Conservation (phyloP, 345 rosid species). For the Viola odorata region DNA sequence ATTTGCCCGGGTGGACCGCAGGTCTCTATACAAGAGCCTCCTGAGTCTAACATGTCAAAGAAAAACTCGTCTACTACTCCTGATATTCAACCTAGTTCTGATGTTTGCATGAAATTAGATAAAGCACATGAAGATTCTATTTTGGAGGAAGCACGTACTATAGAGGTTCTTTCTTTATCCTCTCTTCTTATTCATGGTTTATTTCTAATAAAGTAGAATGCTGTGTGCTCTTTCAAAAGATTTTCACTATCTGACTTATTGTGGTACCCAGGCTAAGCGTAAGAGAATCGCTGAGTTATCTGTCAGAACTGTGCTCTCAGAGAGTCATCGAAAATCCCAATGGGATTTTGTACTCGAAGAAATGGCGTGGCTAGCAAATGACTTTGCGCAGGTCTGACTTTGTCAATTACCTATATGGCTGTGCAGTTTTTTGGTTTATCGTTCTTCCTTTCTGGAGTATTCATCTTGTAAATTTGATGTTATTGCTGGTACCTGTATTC, state of each 20-base stretch:
- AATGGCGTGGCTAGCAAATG: constrained; percentile 99
- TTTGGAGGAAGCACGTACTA: constrained; percentile 82
- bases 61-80: constrained; percentile 27
- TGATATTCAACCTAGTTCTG: constrained; percentile 43
- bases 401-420: constrained; percentile 5
- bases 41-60: constrained; percentile 18
- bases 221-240: constrained; percentile 11
- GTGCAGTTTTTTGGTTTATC: constrained; percentile 6
- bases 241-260: constrained; percentile 17
- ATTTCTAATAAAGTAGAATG: constrained; percentile 12
- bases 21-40: constrained; percentile 25
- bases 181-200: constrained; percentile 12
- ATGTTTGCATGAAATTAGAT: constrained; percentile 36
- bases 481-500: not conserved
- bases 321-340: constrained; percentile 52
- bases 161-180: constrained; percentile 52
- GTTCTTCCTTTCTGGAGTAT: not conserved
- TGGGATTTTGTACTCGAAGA: constrained; percentile 99
- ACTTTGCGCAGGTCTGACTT: constrained; percentile 82
- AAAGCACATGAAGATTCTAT: constrained; percentile 71
- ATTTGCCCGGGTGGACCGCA: constrained; percentile 29
- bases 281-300: constrained; percentile 87
- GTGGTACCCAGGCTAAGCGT: constrained; percentile 65
- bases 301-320: constrained; percentile 41
- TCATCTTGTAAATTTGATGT: not conserved